A percentile compares a stretch with the other conserved stretches of the same genome.
Evolutionary conservation across 2,329 filamentous ascomycete genomes (phyloP).

Genomic region (Colletotrichum godetiae): DNA sequence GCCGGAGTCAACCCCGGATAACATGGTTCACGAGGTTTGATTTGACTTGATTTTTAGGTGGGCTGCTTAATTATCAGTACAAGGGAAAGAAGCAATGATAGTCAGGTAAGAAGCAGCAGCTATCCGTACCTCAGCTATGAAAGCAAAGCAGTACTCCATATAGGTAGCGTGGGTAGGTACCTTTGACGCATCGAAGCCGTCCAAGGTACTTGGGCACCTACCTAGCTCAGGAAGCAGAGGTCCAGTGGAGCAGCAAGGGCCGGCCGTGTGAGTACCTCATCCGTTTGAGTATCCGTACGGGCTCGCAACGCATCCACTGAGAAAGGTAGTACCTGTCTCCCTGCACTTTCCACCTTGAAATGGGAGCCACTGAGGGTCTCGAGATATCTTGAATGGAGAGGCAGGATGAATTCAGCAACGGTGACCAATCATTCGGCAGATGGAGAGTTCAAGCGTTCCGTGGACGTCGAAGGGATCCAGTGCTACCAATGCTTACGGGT

Average conservation of each 20-base stretch:
- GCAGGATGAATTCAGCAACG: background rate
- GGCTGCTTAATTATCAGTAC: background rate
- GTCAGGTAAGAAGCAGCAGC: too few species aligned
- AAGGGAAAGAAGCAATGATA: background rate
- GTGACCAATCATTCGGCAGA: conserved; percentile 1
- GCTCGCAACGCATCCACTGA: background rate
- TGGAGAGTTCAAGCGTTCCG: background rate
- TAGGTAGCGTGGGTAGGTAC: background rate
- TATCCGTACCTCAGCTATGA: background rate
- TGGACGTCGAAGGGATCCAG: background rate
- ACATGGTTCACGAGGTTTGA: background rate
- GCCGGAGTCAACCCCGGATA: conserved; percentile 11
- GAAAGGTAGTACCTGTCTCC: background rate
- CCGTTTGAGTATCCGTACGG: background rate
- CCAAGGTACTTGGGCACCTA: background rate
- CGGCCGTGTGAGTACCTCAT: background rate
- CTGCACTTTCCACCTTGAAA: background rate
- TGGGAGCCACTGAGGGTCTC: background rate
- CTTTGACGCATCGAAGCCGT: background rate
- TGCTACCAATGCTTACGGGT: background rate
- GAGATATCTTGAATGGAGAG: background rate
- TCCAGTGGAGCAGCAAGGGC: background rate
- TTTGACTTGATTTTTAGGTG: background rate
- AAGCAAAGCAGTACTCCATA: background rate
- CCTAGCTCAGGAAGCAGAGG: background rate